Conservation (phyloP, 73 alveolate species). For the Paramecium primaurelia region DNA sequence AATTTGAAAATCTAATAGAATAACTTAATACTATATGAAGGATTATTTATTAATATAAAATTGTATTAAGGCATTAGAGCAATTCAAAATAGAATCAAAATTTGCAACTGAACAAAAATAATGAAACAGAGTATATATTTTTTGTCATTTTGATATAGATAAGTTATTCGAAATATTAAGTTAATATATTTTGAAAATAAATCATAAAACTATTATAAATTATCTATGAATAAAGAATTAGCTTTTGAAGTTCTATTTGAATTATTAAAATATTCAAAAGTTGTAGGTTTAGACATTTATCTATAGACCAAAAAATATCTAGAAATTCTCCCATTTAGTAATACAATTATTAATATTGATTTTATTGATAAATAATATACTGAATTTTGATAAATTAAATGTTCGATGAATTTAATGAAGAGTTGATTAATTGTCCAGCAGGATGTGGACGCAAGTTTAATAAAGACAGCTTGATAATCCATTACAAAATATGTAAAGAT, state of each 20-base stretch:
- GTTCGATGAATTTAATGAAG: background rate
- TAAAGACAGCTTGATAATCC: background rate
- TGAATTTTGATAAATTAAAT: background rate
- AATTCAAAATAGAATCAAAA: conserved; percentile 73
- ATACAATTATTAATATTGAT: background rate
- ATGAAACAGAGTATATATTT: background rate
- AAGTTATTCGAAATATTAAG: conserved; percentile 85
- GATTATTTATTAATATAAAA: conserved; percentile 82
- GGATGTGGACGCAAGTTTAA: conserved; percentile 23
- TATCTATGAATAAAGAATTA: conserved; percentile 77
- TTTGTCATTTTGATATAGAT: conserved; percentile 73
- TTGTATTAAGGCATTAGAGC: conserved; percentile 80
- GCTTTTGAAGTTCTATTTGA: conserved; percentile 83
- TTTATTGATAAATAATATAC: background rate
- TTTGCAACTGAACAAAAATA: background rate
- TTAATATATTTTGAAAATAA: too few species aligned
- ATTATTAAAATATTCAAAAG: conserved; percentile 88
- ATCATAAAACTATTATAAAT: background rate
- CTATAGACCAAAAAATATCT: conserved; percentile 14
- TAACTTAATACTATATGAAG: too few species aligned
- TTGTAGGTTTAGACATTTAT: background rate
- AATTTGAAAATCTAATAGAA: background rate
- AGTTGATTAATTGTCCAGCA: background rate
- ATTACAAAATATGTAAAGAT: background rate
- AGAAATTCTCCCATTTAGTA: conserved; percentile 12